phyloP scores from a whole-genome alignment of 805 yeast species.

The Candida stauntonica region DNA sequence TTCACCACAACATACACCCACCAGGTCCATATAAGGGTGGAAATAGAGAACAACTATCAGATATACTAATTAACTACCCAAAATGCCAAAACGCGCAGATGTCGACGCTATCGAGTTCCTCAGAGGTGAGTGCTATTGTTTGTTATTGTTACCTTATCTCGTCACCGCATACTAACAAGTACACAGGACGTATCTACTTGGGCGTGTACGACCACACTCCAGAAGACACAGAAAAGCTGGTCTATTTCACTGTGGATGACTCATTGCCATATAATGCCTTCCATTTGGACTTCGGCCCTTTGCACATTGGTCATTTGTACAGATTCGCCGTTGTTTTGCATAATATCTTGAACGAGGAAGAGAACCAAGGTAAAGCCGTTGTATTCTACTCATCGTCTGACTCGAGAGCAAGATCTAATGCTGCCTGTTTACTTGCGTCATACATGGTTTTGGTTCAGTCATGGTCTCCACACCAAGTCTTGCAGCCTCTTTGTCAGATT shows the following conservation, averaged over 20 bases:
- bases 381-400: conserved; percentile 85
- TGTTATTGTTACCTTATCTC: not conserved
- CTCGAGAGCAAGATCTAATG: conserved; percentile 80
- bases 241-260: conserved; percentile 89
- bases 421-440: conserved; percentile 90
- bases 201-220: conserved; percentile 87
- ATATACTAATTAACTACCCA: not conserved
- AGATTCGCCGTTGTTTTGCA: conserved; percentile 94
- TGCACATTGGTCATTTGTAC: conserved; percentile 88
- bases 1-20: not conserved
- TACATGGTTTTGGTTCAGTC: conserved; percentile 93
- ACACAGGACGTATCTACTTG: conserved; percentile 57
- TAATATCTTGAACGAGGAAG: conserved; percentile 81
- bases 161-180: not conserved
- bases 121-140: conserved; percentile 15
- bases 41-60: too few species aligned
- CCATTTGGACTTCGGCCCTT: conserved; percentile 94
- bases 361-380: conserved; percentile 81
- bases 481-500: conserved; percentile 89
- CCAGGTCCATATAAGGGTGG: too few species aligned
- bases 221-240: conserved; percentile 65
- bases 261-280: conserved; percentile 91
- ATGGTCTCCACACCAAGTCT: conserved; percentile 97
- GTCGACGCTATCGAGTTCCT: conserved; percentile 48
- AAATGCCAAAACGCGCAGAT: conserved; percentile 52